A percentile compares a stretch with the other conserved stretches of the same genome.
Evolutionary conservation across 306 rosid genomes (phyloP).

Genomic region (Crotalaria pallida): DNA sequence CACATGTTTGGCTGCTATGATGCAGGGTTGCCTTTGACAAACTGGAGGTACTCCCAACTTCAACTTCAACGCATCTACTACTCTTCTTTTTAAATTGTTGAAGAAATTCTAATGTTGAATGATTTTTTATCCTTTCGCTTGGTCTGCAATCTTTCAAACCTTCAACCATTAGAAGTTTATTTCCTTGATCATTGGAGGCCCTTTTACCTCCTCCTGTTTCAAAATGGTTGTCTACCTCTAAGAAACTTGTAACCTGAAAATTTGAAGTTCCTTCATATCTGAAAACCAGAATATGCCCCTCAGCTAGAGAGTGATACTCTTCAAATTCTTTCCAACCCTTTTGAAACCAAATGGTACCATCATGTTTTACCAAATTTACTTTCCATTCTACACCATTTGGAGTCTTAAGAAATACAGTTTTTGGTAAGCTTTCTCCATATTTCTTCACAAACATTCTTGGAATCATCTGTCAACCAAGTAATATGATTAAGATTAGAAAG

Average conservation of each 20-base stretch:
- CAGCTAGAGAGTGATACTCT: slow-evolving; percentile 4
- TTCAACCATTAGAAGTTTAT: neutral
- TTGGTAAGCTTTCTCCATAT: slow-evolving; percentile 15
- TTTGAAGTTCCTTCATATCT: neutral
- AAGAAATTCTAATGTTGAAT: neutral
- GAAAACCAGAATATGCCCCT: slow-evolving; percentile 22
- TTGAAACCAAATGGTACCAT: slow-evolving; percentile 22
- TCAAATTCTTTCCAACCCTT: slow-evolving; percentile 37
- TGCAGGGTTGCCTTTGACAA: neutral
- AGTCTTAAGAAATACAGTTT: neutral
- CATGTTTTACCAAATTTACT: slow-evolving; percentile 14
- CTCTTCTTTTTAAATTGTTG: neutral
- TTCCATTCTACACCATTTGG: slow-evolving; percentile 30
- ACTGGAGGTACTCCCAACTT: neutral
- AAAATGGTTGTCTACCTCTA: neutral
- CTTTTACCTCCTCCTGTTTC: neutral
- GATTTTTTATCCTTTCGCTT: neutral
- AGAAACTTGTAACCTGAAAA: neutral
- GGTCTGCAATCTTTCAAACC: neutral
- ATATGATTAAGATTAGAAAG: neutral
- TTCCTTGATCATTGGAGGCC: neutral
- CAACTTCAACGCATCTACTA: neutral
- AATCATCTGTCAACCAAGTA: slow-evolving; percentile 15
- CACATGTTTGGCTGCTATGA: neutral
- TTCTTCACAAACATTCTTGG: slow-evolving; percentile 19